Base-by-base conservation (phyloP, 768 basidiomycete species). In the Auricularia heimuer region DNA sequence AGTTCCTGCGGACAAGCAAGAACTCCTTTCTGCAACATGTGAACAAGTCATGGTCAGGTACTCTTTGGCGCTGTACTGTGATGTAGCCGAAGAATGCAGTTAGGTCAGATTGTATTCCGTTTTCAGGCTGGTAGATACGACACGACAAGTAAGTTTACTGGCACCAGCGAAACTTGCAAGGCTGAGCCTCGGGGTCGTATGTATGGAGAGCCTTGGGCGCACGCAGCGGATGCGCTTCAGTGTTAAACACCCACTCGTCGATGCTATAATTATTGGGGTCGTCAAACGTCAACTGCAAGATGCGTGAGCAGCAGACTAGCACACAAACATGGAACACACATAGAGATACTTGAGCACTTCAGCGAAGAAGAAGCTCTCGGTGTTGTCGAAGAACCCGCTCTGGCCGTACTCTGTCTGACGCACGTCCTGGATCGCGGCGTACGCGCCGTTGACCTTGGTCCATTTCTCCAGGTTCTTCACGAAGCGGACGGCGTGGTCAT, bases 331-430 rank as follows among this genome's bases (percentile, higher is more conserved):
- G 35, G 42, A 75, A 37, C 8, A 37, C 44, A 36, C 2, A 16
- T 3, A n/a, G 42, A 16, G 42, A 1, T 11, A 71, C 71, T 72
- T 51, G 47, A 51, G 47, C 10, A 87, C 86, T 75, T 92, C 90
- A 0, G 84, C 87, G 66, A 88, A 90, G 85, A 79, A 80, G 73
- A 84, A 92, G 68, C 86, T 88, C 73, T 85, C 80, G 68, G 81
- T 87, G 66, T 86, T 83, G 69, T 91, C 83, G 21, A 85, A 60
- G 56, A 60, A 60, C 12, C 56, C 56, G 24, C 29, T 33, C 29
- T 24, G 16, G 56, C 79, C 69, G 78, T 73, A 7, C 69, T 72
- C 29, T 77, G 72, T 10, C 71, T 70, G 42, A 67, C 71, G 62
- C 81, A 89, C 86, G 65, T 90, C 80, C 62, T 77, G 72, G 66